Percentiles rank a stretch among this genome's conserved stretches.
phyloP scores from a whole-genome alignment of 2,329 filamentous ascomycete species.

The Fusarium sp. region DNA sequence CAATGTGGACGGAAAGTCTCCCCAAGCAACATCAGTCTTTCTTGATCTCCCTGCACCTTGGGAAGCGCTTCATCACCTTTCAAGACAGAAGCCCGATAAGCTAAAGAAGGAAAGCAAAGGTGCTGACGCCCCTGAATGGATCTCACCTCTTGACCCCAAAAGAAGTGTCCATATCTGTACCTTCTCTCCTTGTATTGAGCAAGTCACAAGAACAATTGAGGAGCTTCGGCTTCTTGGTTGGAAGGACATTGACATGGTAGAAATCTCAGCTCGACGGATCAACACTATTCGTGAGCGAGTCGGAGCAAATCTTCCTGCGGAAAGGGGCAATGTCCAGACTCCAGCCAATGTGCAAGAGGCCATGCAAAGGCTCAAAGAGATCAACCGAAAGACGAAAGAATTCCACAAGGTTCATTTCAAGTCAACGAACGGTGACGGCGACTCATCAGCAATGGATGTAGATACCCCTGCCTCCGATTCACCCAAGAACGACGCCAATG shows the following conservation, averaged over 20 bases:
- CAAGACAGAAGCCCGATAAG: slow-evolving; percentile 55
- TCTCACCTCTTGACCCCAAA: slow-evolving; percentile 75
- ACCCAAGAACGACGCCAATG: slow-evolving; percentile 40
- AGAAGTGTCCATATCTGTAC: slow-evolving; percentile 84
- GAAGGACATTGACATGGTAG: slow-evolving; percentile 93
- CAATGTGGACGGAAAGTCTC: slow-evolving; percentile 66
- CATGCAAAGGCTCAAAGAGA: slow-evolving; percentile 73
- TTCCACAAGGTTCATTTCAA: slow-evolving; percentile 62
- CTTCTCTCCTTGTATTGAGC: slow-evolving; percentile 97
- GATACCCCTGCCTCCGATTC: slow-evolving; percentile 45
- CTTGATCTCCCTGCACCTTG: slow-evolving; percentile 84
- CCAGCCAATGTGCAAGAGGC: slow-evolving; percentile 84
- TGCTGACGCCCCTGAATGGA: slow-evolving; percentile 49
- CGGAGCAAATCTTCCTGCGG: slow-evolving; percentile 71
- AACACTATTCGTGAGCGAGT: slow-evolving; percentile 85
- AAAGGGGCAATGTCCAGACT: slow-evolving; percentile 75
- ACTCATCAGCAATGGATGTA: slow-evolving; percentile 54
- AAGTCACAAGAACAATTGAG: slow-evolving; percentile 87
- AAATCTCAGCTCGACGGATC: slow-evolving; percentile 81
- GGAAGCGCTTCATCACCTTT: slow-evolving; percentile 80
- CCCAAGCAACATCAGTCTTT: slow-evolving; percentile 76
- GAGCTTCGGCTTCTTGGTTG: slow-evolving; percentile 83
- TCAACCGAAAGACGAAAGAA: slow-evolving; percentile 74
- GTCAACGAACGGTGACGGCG: slow-evolving; percentile 26
- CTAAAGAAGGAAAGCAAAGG: slow-evolving; percentile 37